Evolutionary conservation across 306 rosid genomes (phyloP).

Genomic region (Casuarina cunninghamiana): DNA sequence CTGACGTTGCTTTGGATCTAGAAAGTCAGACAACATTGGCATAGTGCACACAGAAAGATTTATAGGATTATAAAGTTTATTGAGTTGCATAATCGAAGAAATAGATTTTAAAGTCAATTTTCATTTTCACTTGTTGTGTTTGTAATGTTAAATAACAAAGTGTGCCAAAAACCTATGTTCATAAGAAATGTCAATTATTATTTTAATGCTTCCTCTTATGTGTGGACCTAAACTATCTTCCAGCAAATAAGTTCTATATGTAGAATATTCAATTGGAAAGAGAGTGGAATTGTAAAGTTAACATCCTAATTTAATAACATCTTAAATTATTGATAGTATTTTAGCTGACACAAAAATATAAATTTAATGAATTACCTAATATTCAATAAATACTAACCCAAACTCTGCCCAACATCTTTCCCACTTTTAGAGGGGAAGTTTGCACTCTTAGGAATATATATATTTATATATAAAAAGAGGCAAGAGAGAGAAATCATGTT

Average conservation of each 20-base stretch:
- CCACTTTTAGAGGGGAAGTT: neutral
- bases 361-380: too few relatives aligned
- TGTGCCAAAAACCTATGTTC: too few relatives aligned
- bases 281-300: too few relatives aligned
- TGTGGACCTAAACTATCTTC: too few relatives aligned
- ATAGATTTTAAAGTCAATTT: neutral
- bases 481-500: neutral
- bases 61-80: neutral
- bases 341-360: too few relatives aligned
- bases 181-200: too few relatives aligned
- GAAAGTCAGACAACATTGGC: neutral
- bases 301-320: neutral
- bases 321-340: neutral
- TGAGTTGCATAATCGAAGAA: constrained; percentile 7
- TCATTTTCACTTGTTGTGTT: neutral
- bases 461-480: neutral
- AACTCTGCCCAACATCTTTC: neutral
- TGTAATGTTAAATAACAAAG: too few relatives aligned
- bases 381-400: neutral
- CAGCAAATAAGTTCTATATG: too few relatives aligned
- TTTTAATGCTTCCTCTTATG: too few relatives aligned
- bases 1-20: neutral
- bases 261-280: too few relatives aligned
- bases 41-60: neutral
- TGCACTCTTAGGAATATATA: neutral